phyloP scores from a whole-genome alignment of 2,329 filamentous ascomycete genomes.

The Xylaria sp. region DNA sequence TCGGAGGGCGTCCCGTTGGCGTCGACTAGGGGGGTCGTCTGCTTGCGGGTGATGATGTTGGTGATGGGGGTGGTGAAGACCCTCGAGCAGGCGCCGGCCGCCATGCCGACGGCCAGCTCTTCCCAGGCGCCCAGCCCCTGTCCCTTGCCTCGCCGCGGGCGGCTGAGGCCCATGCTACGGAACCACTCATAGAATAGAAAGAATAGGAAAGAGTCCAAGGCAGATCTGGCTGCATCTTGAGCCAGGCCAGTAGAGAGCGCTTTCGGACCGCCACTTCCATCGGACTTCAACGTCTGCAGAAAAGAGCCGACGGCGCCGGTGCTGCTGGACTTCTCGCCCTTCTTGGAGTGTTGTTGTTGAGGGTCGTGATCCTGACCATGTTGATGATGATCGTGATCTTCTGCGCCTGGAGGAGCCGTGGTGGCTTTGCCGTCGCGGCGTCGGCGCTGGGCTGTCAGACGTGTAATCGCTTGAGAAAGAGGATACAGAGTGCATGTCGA shows the following conservation, averaged over 20 bases:
- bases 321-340: slow-evolving; percentile 46
- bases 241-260: slow-evolving; percentile 72
- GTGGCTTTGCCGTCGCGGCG: slow-evolving; percentile 41
- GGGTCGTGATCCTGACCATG: slow-evolving; percentile 2
- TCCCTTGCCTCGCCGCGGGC: slow-evolving; percentile 9
- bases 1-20: slow-evolving; percentile 27
- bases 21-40: slow-evolving; percentile 59
- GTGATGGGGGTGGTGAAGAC: slow-evolving; percentile 78
- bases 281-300: slow-evolving; percentile 63
- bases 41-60: slow-evolving; percentile 81
- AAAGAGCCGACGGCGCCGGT: slow-evolving; percentile 69
- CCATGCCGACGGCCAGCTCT: slow-evolving; percentile 73
- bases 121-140: slow-evolving; percentile 61
- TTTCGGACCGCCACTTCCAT: slow-evolving; percentile 66
- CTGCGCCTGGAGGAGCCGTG: slow-evolving; percentile 4
- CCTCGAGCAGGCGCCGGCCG: slow-evolving; percentile 75
- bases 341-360: slow-evolving; percentile 1
- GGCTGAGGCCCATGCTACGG: slow-evolving; percentile 29
- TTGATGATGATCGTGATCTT: background rate
- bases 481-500: slow-evolving; percentile 82
- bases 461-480: slow-evolving; percentile 78
- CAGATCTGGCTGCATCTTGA: slow-evolving; percentile 66
- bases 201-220: slow-evolving; percentile 80
- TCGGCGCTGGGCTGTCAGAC: slow-evolving; percentile 76
- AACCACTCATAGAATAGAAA: slow-evolving; percentile 75